These are phyloP conservation scores for Daldinia eschscholtzii DNA, from an alignment of 2,329 filamentous ascomycete species.

Conservation along the genomic window DNA sequence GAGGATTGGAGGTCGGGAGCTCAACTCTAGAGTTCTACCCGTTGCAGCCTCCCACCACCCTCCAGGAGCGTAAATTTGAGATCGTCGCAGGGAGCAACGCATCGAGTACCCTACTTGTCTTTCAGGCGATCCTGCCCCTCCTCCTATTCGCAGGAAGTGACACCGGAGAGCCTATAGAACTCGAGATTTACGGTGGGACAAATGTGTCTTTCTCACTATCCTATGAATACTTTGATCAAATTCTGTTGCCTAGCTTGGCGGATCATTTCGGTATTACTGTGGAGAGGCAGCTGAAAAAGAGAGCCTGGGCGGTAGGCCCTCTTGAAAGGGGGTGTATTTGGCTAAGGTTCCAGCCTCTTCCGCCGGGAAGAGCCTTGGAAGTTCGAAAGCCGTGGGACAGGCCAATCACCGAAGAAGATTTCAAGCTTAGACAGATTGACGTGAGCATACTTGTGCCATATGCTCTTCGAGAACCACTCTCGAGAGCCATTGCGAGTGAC, in stretches of 20 bases:
- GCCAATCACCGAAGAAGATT: constrained; percentile 42
- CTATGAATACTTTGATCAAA: constrained; percentile 74
- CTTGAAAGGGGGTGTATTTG: constrained; percentile 58
- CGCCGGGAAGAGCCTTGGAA: constrained; percentile 54
- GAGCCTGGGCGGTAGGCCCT: constrained; percentile 66
- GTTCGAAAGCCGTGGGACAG: constrained; percentile 50
- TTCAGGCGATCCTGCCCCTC: constrained; percentile 72
- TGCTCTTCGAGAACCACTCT: constrained; percentile 58
- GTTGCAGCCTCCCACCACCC: constrained; percentile 54
- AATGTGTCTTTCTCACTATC: constrained; percentile 69
- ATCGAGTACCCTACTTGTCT: constrained; percentile 68
- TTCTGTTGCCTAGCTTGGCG: constrained; percentile 68
- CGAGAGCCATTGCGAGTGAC: constrained; percentile 56
- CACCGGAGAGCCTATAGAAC: constrained; percentile 58
- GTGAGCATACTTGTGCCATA: constrained; percentile 64
- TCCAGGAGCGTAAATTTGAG: constrained; percentile 59
- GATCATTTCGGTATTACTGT: constrained; percentile 63
- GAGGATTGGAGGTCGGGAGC: constrained; percentile 65
- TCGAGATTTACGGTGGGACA: constrained; percentile 69
- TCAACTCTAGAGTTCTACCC: constrained; percentile 64
- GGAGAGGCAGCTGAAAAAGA: constrained; percentile 58
- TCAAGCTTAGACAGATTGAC: constrained; percentile 60
- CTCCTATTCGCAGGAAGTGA: constrained; percentile 66
- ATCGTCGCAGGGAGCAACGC: constrained; percentile 64
- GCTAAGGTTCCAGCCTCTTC: constrained; percentile 60